Base-by-base conservation (phyloP, 148 eudicot species). In the Fagopyrum homotropicum region DNA sequence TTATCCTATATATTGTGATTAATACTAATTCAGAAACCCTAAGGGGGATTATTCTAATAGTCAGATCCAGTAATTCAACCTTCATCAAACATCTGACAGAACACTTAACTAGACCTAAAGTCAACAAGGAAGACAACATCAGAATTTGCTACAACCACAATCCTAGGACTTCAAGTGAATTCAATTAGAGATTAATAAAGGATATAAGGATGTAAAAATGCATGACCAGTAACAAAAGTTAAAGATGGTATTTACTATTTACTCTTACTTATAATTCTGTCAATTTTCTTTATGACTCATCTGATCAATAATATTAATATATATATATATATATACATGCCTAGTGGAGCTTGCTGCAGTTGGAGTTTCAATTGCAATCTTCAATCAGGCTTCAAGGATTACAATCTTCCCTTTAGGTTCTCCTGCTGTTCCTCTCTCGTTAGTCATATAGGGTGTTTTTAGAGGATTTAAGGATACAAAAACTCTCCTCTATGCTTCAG, bases 151-250 rank as follows among this genome's bases (percentile, higher is more conserved):
- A 86, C 85, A 76, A 90, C 75, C 74, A 91, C 73, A 77, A 88
- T 81, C 69, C 91, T 85, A 0, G 93, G 91, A 80, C 91, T 94
- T 93, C 91, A 89, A 78, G 91, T 85, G 72, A 91, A 91, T 64
- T 87, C 26, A 22, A 22, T 22, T 22, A 22, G 26, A 22, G 26
- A 22, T 22, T 22, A 22, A 22, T 22, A 22, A 22, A 22, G 0
- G 26, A 22, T 0, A 22, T 22, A 22, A 22, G 0, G 26, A 22
- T 22, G 26, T 22, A 22, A 22, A 22, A 22, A 0, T 22, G 26
- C 26, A 22, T 22, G 26, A 22, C 26, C 26, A 22, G 26, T 22
- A 22, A 22, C 26, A 22, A 22, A 22, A 22, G 26, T 22, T 22
- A 22, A 22, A 22, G 26, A 22, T 22, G 91, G 91, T 85, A 73